phyloP scores from a whole-genome alignment of 495 filamentous ascomycete species.

The Aeminium ludgeri region DNA sequence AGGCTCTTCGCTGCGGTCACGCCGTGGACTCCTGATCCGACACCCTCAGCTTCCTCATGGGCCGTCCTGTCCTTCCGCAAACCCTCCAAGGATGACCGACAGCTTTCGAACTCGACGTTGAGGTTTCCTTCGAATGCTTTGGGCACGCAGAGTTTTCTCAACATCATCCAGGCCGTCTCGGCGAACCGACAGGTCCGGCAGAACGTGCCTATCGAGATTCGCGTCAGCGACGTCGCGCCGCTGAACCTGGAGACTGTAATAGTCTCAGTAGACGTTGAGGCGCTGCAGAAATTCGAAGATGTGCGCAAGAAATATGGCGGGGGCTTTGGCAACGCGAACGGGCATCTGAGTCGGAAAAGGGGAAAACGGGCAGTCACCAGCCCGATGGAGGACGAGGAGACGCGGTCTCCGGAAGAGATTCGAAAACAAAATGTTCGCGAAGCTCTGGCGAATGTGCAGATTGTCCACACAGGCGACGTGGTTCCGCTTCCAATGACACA shows the following conservation, averaged over 20 bases:
- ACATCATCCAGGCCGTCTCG: slow-evolving; percentile 38
- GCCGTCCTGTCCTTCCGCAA: slow-evolving; percentile 63
- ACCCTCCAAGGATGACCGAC: slow-evolving; percentile 23
- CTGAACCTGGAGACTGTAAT: slow-evolving; percentile 67
- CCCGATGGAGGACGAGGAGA: background rate
- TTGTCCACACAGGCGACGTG: slow-evolving; percentile 71
- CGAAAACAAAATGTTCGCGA: slow-evolving; percentile 64
- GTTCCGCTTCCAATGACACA: slow-evolving; percentile 74
- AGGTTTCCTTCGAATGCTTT: slow-evolving; percentile 67
- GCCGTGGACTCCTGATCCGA: slow-evolving; percentile 52
- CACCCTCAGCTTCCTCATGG: slow-evolving; percentile 50
- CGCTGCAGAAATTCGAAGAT: slow-evolving; percentile 44
- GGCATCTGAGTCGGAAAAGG: slow-evolving; percentile 20
- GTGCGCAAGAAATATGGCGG: slow-evolving; percentile 46
- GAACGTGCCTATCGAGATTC: slow-evolving; percentile 48
- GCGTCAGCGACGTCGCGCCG: slow-evolving; percentile 63
- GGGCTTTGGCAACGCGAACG: slow-evolving; percentile 33
- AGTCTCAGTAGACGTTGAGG: slow-evolving; percentile 66
- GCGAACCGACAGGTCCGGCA: slow-evolving; percentile 41
- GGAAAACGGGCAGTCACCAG: slow-evolving; percentile 6
- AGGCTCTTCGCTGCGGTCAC: slow-evolving; percentile 54
- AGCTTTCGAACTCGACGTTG: slow-evolving; percentile 54
- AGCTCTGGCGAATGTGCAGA: slow-evolving; percentile 47
- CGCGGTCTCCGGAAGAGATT: slow-evolving; percentile 41
- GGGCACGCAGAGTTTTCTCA: slow-evolving; percentile 59